Conservation (phyloP, 495 filamentous ascomycete genomes). For the Aspergillus funiculosus region DNA sequence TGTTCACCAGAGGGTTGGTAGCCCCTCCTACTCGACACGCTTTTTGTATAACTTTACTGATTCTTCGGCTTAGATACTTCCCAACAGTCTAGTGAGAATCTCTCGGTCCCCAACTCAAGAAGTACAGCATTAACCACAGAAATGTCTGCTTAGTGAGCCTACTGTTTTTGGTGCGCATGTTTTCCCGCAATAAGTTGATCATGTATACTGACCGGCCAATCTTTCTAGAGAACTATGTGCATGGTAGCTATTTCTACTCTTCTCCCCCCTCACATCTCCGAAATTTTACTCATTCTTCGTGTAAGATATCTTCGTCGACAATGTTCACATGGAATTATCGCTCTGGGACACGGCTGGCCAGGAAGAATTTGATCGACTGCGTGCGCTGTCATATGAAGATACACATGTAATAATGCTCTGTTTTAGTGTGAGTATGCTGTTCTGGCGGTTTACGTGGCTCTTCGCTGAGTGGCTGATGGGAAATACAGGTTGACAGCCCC, state of each 20-base stretch:
- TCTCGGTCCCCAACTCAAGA: not conserved
- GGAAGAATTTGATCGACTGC: slow-evolving; percentile 97
- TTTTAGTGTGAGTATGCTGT: slow-evolving; percentile 61
- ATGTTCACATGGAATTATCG: slow-evolving; percentile 90
- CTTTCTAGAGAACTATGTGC: slow-evolving; percentile 85
- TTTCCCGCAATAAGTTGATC: slow-evolving; percentile 6
- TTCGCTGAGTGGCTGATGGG: slow-evolving; percentile 13
- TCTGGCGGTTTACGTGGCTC: not conserved
- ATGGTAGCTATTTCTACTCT: slow-evolving; percentile 54
- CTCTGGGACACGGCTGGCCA: slow-evolving; percentile 98
- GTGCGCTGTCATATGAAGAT: slow-evolving; percentile 93
- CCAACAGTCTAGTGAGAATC: slow-evolving; percentile 83
- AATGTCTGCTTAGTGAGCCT: slow-evolving; percentile 57
- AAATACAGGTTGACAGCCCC: slow-evolving; percentile 70
- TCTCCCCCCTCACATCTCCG: not conserved
- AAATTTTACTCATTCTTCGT: slow-evolving; percentile 9
- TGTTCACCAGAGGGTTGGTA: slow-evolving; percentile 91
- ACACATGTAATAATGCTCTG: slow-evolving; percentile 98
- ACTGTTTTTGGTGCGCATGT: slow-evolving; percentile 75
- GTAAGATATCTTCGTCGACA: slow-evolving; percentile 94
- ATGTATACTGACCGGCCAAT: slow-evolving; percentile 27
- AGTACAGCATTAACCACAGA: slow-evolving; percentile 26
- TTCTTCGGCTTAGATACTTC: slow-evolving; percentile 64
- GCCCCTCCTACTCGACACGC: slow-evolving; percentile 12
- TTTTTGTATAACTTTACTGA: slow-evolving; percentile 20